Base-by-base conservation (phyloP, 306 rosid species). In the Castanea crenata region DNA sequence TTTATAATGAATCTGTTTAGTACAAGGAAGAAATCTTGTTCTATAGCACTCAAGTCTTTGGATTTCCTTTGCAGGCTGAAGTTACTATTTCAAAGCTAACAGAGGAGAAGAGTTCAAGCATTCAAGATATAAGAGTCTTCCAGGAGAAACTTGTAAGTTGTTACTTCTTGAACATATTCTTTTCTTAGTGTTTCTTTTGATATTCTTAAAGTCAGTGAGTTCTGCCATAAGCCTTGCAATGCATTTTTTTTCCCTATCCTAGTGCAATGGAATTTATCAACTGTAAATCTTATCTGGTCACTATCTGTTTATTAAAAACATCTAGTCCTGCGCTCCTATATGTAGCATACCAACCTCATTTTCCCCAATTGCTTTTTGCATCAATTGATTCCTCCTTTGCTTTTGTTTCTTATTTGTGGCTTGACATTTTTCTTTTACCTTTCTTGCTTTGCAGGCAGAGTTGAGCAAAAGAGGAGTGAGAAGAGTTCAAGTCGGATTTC, bases 401-500 rank as follows among this genome's bases (percentile, higher is more conserved):
- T 41, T 41, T 8, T 41, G 8, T 38, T 69, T 19, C 73, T 69
- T 34, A 13, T 69, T 69, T 19, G n/a, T 23, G 8, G 12, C 59
- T 23, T 71, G 27, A 6, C 27, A 8, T 23, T 64, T 10, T 38
- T 44, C 51, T 10, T n/a, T 73, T 8, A 61, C 12, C 18, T 44
- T 57, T 35, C 44, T 9, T 4, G 72, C 41, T 49, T 78, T 83
- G 85, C 92, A 95, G 98, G 83, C 83, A 23, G 88, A 87, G 72
- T 80, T 93, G 87, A 82, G 87, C 69, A 78, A 72, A 67, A 80
- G 73, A 81, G 84, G 87, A 29, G 82, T 87, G 71, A 85, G 80
- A 78, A 86, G 55, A 54, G 89, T 91, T 56, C 94, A 90, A 71
- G 88, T 84, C 0, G 98, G 97, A 52, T 93, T 93, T 80, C 98